A percentile compares a stretch with the other conserved stretches of the same genome.
Evolutionary conservation across 768 basidiomycete species (phyloP).

Genomic region (Lyophyllum decastes): DNA sequence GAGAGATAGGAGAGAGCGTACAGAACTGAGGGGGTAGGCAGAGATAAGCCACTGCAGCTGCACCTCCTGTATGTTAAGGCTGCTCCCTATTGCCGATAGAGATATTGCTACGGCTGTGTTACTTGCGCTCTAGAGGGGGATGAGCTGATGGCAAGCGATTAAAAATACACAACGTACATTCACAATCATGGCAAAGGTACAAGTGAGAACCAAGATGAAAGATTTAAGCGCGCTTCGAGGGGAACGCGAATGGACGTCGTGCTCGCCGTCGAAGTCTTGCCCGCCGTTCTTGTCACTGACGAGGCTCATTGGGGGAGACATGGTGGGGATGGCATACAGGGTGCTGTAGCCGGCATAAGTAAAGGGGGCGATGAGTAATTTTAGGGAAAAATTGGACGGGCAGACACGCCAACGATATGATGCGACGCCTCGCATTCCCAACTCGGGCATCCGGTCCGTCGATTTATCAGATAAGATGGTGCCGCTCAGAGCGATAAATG

Average conservation of each 20-base stretch:
- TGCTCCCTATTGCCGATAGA: slow-evolving; percentile 51
- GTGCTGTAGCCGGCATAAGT: neutral
- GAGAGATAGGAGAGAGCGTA: slow-evolving; percentile 21
- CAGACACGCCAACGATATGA: neutral
- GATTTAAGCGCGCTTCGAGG: slow-evolving; percentile 21
- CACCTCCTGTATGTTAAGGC: slow-evolving; percentile 48
- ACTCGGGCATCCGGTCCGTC: neutral
- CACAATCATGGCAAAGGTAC: slow-evolving; percentile 28
- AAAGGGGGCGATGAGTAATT: neutral
- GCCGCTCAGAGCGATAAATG: neutral
- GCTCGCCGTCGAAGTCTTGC: slow-evolving; percentile 3
- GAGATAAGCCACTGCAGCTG: slow-evolving; percentile 69
- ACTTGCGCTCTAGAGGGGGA: slow-evolving; percentile 35
- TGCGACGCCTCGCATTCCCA: slow-evolving; percentile 8
- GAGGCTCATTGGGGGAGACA: slow-evolving; percentile 11
- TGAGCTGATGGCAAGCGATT: neutral
- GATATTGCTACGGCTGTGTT: slow-evolving; percentile 51
- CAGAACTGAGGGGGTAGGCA: slow-evolving; percentile 69
- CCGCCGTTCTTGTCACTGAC: slow-evolving; percentile 11
- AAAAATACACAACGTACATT: slow-evolving; percentile 16
- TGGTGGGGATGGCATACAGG: neutral
- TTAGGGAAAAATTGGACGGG: neutral
- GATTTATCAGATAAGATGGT: slow-evolving; percentile 12
- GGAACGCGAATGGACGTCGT: neutral
- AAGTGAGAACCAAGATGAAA: slow-evolving; percentile 23